These are phyloP conservation scores for Rhynchosporium secalis DNA, from an alignment of 2,329 filamentous ascomycete genomes.

Conservation along the genomic window DNA sequence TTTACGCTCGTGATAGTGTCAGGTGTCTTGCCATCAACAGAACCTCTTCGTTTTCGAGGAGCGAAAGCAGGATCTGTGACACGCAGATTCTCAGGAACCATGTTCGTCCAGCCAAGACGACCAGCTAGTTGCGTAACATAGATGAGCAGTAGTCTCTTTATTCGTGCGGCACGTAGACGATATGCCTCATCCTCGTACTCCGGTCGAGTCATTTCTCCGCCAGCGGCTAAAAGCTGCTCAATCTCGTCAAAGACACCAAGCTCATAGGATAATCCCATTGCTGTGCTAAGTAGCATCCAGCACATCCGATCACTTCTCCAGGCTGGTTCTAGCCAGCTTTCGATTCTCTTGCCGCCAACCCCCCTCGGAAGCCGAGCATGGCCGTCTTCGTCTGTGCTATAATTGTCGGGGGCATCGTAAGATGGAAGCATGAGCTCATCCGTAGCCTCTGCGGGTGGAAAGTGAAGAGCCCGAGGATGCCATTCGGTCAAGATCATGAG, in stretches of 20 bases:
- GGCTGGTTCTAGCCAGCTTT: conserved; percentile 94
- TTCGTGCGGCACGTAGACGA: conserved; percentile 73
- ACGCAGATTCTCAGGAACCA: conserved; percentile 73
- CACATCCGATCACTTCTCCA: conserved; percentile 96
- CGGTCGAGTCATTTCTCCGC: conserved; percentile 58
- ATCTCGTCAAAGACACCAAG: conserved; percentile 93
- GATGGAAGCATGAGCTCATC: conserved; percentile 67
- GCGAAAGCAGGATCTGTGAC: conserved; percentile 57
- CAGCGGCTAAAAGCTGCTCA: conserved; percentile 64
- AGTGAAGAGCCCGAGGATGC: conserved; percentile 93
- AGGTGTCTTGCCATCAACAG: conserved; percentile 59
- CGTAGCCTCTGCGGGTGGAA: conserved; percentile 77
- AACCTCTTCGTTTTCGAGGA: conserved; percentile 42
- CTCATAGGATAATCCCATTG: conserved; percentile 87
- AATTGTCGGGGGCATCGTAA: conserved; percentile 49
- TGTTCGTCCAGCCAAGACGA: conserved; percentile 86
- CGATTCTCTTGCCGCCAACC: conserved; percentile 81
- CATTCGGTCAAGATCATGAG: conserved; percentile 93
- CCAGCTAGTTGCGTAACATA: conserved; percentile 95
- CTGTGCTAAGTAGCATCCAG: conserved; percentile 94
- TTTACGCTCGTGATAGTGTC: conserved; percentile 58
- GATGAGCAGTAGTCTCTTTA: conserved; percentile 83
- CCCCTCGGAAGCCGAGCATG: conserved; percentile 48
- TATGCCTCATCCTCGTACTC: conserved; percentile 76
- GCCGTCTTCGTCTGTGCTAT: conserved; percentile 47